phyloP scores from a whole-genome alignment of 2,329 filamentous ascomycete genomes.

The Emydomyces testavorans region DNA sequence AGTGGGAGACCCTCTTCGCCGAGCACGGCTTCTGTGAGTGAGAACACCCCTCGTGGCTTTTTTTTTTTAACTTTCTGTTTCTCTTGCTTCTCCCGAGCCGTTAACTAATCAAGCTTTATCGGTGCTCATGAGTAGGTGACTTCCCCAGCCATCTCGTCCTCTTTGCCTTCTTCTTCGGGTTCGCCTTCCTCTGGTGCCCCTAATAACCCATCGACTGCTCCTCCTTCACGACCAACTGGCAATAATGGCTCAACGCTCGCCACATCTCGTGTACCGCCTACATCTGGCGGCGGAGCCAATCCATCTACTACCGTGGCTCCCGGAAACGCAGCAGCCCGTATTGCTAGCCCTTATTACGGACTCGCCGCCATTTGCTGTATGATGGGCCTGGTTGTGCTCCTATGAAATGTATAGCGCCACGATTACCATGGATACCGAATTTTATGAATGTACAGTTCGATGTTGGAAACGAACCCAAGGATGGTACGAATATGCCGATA shows the following conservation, averaged over 20 bases:
- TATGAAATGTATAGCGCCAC: background rate
- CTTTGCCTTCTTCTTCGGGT: slow-evolving; percentile 9
- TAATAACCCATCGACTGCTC: slow-evolving; percentile 14
- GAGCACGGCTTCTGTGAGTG: slow-evolving; percentile 56
- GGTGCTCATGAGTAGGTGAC: slow-evolving; percentile 21
- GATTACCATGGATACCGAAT: background rate
- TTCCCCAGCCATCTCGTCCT: slow-evolving; percentile 5
- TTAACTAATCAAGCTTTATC: background rate
- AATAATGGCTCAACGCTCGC: background rate
- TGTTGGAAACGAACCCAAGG: too few relatives aligned
- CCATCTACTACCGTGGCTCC: slow-evolving; percentile 6
- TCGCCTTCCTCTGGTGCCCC: slow-evolving; percentile 15
- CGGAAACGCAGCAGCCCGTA: background rate
- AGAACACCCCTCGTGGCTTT: slow-evolving; percentile 30
- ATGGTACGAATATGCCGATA: background rate
- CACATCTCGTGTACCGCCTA: background rate
- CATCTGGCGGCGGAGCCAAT: background rate
- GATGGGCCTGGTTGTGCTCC: background rate
- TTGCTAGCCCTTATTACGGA: background rate
- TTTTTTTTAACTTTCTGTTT: background rate
- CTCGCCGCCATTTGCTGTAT: slow-evolving; percentile 5
- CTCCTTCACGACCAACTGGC: slow-evolving; percentile 1
- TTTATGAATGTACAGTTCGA: slow-evolving; percentile 1
- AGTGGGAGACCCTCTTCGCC: slow-evolving; percentile 63
- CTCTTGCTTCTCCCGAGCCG: background rate